These are phyloP conservation scores for Glebionis coronaria DNA, from an alignment of 129 eudicot genomes.

Conservation along the genomic window DNA sequence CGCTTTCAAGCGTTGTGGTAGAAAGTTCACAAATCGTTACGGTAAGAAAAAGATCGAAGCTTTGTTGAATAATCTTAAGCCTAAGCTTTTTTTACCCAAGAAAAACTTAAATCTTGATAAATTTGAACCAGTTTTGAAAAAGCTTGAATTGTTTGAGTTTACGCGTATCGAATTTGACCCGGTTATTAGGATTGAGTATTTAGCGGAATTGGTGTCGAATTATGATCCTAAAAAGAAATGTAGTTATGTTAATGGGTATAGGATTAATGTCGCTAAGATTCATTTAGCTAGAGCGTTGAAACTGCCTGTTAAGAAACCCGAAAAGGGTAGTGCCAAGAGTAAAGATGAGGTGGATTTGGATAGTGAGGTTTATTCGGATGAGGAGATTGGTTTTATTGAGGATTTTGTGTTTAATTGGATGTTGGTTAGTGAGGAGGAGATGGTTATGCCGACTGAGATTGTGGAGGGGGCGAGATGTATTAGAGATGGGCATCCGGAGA, in stretches of 20 bases:
- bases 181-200: slow-evolving; percentile 43
- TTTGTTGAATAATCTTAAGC: slow-evolving; percentile 29
- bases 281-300: slow-evolving; percentile 57
- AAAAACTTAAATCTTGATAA: slow-evolving; percentile 36
- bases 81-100: slow-evolving; percentile 54
- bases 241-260: slow-evolving; percentile 50
- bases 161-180: slow-evolving; percentile 54
- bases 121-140: slow-evolving; percentile 48
- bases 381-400: slow-evolving; percentile 44
- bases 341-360: slow-evolving; percentile 48
- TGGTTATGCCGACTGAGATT: slow-evolving; percentile 59
- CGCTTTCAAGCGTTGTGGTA: too few relatives aligned
- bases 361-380: slow-evolving; percentile 35
- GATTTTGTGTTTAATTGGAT: slow-evolving; percentile 66
- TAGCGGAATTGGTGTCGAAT: slow-evolving; percentile 62
- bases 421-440: slow-evolving; percentile 63
- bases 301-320: slow-evolving; percentile 48
- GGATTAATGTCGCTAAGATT: slow-evolving; percentile 43
- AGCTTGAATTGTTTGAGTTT: slow-evolving; percentile 65
- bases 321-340: slow-evolving; percentile 23
- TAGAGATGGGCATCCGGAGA: slow-evolving; percentile 75
- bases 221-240: slow-evolving; percentile 32
- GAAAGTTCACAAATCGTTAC: too few relatives aligned
- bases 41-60: slow-evolving; percentile 8
- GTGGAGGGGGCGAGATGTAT: slow-evolving; percentile 46